Conservation (phyloP, 2,329 filamentous ascomycete genomes). For the Cladosporium sp. region DNA sequence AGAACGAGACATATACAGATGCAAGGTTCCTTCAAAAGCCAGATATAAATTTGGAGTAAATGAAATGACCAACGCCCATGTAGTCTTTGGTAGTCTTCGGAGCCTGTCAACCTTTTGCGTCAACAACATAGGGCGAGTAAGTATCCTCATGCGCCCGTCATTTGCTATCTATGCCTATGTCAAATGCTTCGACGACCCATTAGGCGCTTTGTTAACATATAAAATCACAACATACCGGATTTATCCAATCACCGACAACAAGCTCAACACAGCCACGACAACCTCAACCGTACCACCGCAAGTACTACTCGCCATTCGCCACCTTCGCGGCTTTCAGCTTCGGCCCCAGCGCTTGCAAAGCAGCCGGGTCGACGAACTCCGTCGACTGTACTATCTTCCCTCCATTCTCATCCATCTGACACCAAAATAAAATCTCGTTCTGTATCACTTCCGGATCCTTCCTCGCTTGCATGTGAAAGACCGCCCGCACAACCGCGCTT, state of each 20-base stretch:
- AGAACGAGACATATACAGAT: not conserved
- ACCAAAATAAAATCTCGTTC: slow-evolving; percentile 38
- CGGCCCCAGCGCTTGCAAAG: slow-evolving; percentile 22
- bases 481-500: slow-evolving; percentile 28
- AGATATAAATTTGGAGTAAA: not conserved
- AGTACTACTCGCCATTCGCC: not conserved
- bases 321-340: slow-evolving; percentile 12
- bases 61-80: not conserved
- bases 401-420: slow-evolving; percentile 32
- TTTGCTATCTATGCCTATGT: not conserved
- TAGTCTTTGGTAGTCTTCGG: not conserved
- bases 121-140: not conserved
- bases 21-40: not conserved
- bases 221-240: too few relatives aligned
- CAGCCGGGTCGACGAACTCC: slow-evolving; percentile 38
- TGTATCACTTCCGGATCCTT: slow-evolving; percentile 26
- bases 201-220: too few relatives aligned
- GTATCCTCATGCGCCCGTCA: not conserved
- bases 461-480: slow-evolving; percentile 32
- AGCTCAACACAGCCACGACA: not conserved
- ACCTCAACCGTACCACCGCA: not conserved
- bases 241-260: not conserved
- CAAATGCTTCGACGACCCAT: not conserved
- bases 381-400: slow-evolving; percentile 29
- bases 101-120: not conserved